Base-by-base conservation (phyloP, 164 flowering plant genomes). In the Litsea cubeba region DNA sequence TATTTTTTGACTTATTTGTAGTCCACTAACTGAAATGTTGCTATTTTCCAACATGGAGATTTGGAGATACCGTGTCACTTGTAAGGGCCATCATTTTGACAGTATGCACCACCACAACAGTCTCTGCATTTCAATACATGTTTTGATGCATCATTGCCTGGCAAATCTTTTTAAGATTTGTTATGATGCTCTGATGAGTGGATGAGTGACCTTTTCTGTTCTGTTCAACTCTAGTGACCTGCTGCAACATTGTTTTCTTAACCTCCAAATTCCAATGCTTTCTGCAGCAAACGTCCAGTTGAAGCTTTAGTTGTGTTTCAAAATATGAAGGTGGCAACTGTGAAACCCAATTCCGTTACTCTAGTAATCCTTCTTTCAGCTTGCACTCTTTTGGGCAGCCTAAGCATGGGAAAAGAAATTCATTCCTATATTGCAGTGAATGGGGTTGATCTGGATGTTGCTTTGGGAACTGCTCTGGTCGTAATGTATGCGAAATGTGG, bases 401-500 rank as follows among this genome's bases (percentile, higher is more conserved):
- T 81, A 75, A 70, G 76, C 3, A 63, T 71, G 54, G 89, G 90
- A 65, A 75, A 74, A 74, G 79, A 83, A 60, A 35, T 86, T 65
- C 90, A 86, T 75, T 78, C 83, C 1, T 76, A 83, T 30, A 68
- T 83, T n/a, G 60, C 78, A 12, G 77, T 75, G 12, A 86, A 82
- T 69, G 30, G 75, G 50, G 76, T 86, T 22, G 75, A 62, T 10
- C 62, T 86, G 58, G 79, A 83, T 73, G 82, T 83, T 72, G 80
- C 78, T 63, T 51, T 89, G 12, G 88, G 86, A 50, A 87, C 89
- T 22, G 83, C 92, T 32, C 81, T 87, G 23, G 72, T 89, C 22
- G 85, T 82, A 72, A 85, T 87, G 89, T 87, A 87, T 50, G 80
- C 92, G 5, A 84, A 84, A 67, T 89, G 87, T 78, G 92, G 92